Evolutionary conservation across 2,329 filamentous ascomycete species (phyloP), one percentile per base, ranked within the genome.

Genomic region (Trichophyton simii): DNA sequence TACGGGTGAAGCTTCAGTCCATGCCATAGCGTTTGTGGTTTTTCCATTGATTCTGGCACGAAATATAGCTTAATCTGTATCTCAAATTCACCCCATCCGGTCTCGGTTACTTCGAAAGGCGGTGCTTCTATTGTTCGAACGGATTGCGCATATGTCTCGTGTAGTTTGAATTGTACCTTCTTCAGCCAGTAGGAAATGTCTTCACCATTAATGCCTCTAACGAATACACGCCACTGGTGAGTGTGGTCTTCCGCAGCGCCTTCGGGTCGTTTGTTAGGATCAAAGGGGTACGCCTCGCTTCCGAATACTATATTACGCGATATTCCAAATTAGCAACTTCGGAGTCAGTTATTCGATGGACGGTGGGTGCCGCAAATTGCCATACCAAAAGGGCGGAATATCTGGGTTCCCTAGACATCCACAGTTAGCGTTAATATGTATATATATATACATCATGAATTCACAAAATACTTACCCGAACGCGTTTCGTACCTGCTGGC

Each of bases 51-150:
- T 71, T 95, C 88, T 61, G 88, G 85, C 61, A 89, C 85, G 75
- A 96, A 99, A 78, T 95, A 95, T 52, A 99, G 82, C 71, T 96
- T 91, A 72, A 99, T 87, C 65, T 91, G 89, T 69, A 99, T 95
- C 73, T 94, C 90, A 77, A 99, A 99, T 76, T 96, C 94, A 69
- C 94, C 94, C 89, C 95, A 99, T 57, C 94, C 94, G 0, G 94
- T 97, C 75, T 97, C 94, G 65, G 84, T 83, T 64, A 97, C 87
- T 69, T 89, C 80, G 69, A 96, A 99, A 9, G 79, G 91, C 70
- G 88, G 83, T 63, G 84, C 83, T 69, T 96, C 91, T 69, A 94
- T 80, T 72, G 87, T 95, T 67, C 94, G 87, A 22, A 94, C 82
- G 62, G 88, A 88, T 74, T 96, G 95, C 31, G 90, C 86, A 72